Conservation (phyloP, 129 eudicot genomes). For the Kitagawia praeruptora region DNA sequence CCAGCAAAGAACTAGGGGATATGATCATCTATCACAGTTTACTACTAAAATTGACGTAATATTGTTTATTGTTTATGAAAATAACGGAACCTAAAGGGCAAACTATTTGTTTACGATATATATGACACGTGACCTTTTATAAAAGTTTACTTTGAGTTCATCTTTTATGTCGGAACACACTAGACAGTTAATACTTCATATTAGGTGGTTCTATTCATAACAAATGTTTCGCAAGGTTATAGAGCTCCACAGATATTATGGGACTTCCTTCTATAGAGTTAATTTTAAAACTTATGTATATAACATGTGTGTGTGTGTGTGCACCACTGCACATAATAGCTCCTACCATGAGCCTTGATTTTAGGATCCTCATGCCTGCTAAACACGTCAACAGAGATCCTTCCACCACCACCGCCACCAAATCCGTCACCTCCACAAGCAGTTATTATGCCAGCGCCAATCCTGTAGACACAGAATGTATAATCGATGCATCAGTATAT, state of each 20-base stretch:
- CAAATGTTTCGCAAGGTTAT: background rate
- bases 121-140: background rate
- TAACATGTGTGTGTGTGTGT: background rate
- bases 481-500: background rate
- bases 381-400: slow-evolving; percentile 82
- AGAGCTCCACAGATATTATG: background rate
- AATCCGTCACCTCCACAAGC: slow-evolving; percentile 91
- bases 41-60: background rate
- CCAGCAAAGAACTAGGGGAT: background rate
- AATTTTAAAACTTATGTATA: background rate
- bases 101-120: background rate
- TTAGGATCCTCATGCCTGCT: slow-evolving; percentile 92
- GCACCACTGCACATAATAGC: slow-evolving; percentile 1
- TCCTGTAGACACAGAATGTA: slow-evolving; percentile 56
- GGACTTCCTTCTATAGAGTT: background rate
- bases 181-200: background rate
- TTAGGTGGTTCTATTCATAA: background rate
- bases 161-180: background rate
- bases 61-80: background rate
- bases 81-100: background rate
- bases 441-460: slow-evolving; percentile 70
- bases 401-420: slow-evolving; percentile 99
- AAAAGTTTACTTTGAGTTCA: background rate
- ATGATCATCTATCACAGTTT: background rate
- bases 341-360: slow-evolving; percentile 68